Base-by-base conservation (phyloP, 2,329 filamentous ascomycete genomes). In the Zasmidium citrigriseum region DNA sequence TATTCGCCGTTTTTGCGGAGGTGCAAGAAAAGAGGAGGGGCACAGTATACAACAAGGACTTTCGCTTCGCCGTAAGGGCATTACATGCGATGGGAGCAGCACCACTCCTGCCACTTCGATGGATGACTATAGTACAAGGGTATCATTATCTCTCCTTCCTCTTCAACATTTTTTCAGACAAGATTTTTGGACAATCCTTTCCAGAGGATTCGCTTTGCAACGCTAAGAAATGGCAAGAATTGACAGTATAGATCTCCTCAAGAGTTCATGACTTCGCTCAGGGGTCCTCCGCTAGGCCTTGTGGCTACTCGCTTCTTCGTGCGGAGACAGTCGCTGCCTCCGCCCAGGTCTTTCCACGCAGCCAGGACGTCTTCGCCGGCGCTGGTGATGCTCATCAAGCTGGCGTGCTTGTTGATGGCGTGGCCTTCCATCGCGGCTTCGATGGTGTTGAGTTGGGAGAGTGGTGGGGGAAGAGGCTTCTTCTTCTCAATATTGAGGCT, bases 291-390 rank as follows among this genome's bases (percentile, higher is more conserved):
- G 34, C 34, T 41, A 4, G 34, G 34, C 18, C 34, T 41, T 4
- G 7, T 16, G 4, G 34, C 34, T 11, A 41, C 14, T 41, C 34
- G 14, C 34, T 41, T 41, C 34, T 41, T 41, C 34, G 34, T 41
- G 12, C 14, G 14, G 4, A 41, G 14, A n/a, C 34, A 57, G 20
- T 60, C 60, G 27, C 53, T 56, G 18, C 59, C 60, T 16, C 78
- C 78, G 7, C 78, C 78, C 22, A 80, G 60, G 56, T 74, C 78
- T 11, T 75, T 75, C 78, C 78, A 80, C 16, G 78, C 78, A 55
- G 76, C 76, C 24, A 80, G 65, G 7, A 80, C 75, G 61, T 80
- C 78, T 27, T 79, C 77, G 45, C 75, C 76, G 3, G 78, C 76
- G 58, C 76, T 78, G 48, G 71, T 69, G 47, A 65, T 63, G 49